Evolutionary conservation across 768 basidiomycete genomes (phyloP).

Genomic region (Podaxis sp.): DNA sequence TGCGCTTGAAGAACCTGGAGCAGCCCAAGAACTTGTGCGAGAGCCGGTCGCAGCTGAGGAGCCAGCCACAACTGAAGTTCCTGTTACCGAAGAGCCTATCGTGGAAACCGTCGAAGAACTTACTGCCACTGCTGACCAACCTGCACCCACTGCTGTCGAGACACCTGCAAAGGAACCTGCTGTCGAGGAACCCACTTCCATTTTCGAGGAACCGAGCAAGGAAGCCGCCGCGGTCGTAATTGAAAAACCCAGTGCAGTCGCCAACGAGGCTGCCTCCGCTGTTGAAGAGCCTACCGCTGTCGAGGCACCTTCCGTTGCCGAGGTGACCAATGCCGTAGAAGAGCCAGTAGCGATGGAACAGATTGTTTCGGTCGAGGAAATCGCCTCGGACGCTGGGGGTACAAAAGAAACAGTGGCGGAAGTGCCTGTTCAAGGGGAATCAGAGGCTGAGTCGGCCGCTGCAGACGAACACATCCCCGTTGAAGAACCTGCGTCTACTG

Average conservation of each 20-base stretch:
- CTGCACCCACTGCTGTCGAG: background rate
- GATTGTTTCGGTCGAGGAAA: too few relatives aligned
- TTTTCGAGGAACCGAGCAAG: conserved; percentile 7
- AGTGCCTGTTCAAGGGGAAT: too few relatives aligned
- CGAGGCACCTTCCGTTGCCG: conserved; percentile 6
- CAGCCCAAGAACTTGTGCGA: background rate
- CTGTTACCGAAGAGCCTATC: background rate
- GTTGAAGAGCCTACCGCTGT: background rate
- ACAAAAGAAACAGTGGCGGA: too few relatives aligned
- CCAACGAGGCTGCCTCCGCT: background rate
- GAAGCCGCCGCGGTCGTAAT: background rate
- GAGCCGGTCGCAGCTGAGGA: background rate
- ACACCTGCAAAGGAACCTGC: conserved; percentile 5
- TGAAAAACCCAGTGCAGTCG: background rate
- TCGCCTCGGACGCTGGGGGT: too few relatives aligned
- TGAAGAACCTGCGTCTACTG: background rate
- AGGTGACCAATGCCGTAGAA: background rate
- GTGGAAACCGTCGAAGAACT: conserved; percentile 1
- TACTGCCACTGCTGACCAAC: background rate
- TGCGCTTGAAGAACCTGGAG: background rate
- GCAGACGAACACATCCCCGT: too few relatives aligned
- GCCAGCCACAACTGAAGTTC: background rate
- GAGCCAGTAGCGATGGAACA: too few relatives aligned
- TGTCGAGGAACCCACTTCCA: conserved; percentile 7
- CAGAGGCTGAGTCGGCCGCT: too few relatives aligned